A percentile compares a stretch with the other conserved stretches of the same genome.
Evolutionary conservation across 768 basidiomycete genomes (phyloP).

Genomic region (Daedalea quercina): DNA sequence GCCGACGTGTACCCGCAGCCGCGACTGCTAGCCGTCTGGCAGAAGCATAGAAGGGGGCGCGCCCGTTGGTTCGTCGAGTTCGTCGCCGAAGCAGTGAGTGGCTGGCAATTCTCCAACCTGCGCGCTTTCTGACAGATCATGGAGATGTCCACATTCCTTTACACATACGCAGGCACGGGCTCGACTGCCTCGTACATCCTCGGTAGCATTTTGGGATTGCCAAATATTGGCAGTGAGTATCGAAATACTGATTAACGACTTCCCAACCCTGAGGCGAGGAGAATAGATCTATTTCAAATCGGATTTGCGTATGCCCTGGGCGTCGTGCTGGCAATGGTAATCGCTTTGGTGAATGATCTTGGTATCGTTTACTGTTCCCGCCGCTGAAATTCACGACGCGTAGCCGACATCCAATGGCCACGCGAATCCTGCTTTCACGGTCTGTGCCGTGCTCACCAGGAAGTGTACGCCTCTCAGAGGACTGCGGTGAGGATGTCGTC

Average conservation of each 20-base stretch:
- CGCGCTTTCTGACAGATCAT: neutral
- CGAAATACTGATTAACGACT: neutral
- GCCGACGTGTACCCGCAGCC: neutral
- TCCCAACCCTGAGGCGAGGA: no score
- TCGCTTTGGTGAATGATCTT: constrained; percentile 13
- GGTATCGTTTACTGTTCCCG: neutral
- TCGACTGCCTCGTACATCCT: constrained; percentile 25
- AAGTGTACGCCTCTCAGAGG: constrained; percentile 49
- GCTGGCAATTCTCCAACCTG: neutral
- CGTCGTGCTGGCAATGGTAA: constrained; percentile 28
- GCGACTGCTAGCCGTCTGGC: neutral
- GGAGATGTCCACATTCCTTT: constrained; percentile 22
- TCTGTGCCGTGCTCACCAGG: constrained; percentile 45
- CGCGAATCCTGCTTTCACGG: constrained; percentile 50
- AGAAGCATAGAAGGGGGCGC: neutral
- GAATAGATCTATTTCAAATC: constrained; percentile 28
- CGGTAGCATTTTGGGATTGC: constrained; percentile 18
- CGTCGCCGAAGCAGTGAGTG: constrained; percentile 23
- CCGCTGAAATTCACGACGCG: neutral
- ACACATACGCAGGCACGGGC: constrained; percentile 24
- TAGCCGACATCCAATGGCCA: constrained; percentile 31
- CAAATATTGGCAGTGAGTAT: constrained; percentile 25
- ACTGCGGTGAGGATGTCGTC: constrained; percentile 30
- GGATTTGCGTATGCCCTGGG: constrained; percentile 33
- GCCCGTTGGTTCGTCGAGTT: constrained; percentile 19